These are phyloP conservation scores for Cystoisospora suis DNA, from an alignment of 169 alveolate genomes.

Conservation along the genomic window DNA sequence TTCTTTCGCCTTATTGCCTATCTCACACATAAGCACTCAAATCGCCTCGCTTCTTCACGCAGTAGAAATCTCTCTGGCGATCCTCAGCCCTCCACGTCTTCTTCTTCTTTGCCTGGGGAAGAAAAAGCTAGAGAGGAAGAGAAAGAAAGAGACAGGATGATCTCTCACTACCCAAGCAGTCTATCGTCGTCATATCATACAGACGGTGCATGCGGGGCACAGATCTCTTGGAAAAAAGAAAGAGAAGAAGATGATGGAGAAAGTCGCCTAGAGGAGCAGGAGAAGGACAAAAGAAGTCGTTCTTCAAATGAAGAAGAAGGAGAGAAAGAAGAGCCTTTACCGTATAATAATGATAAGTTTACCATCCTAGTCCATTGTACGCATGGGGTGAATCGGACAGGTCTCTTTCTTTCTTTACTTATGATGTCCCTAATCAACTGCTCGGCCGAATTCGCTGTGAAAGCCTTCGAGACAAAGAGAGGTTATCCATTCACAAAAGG, in stretches of 20 bases:
- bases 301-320: neutral
- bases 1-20: slow-evolving; percentile 13
- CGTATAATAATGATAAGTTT: neutral
- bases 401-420: slow-evolving; percentile 31
- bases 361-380: slow-evolving; percentile 55
- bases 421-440: slow-evolving; percentile 33
- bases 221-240: neutral
- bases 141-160: too few species aligned
- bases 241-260: neutral
- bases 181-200: too few species aligned
- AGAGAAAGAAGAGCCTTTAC: neutral
- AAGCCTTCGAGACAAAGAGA: neutral
- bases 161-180: too few species aligned
- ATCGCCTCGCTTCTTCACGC: neutral
- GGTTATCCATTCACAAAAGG: neutral
- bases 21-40: neutral
- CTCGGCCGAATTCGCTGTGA: neutral
- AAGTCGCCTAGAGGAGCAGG: neutral
- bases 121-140: neutral
- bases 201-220: too few species aligned
- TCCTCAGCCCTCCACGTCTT: neutral
- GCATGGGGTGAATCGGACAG: slow-evolving; percentile 57
- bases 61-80: neutral
- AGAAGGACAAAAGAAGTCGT: neutral
- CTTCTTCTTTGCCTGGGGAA: neutral